Base-by-base conservation (phyloP, 2,329 filamentous ascomycete species). In the Aspergillus alliaceus region DNA sequence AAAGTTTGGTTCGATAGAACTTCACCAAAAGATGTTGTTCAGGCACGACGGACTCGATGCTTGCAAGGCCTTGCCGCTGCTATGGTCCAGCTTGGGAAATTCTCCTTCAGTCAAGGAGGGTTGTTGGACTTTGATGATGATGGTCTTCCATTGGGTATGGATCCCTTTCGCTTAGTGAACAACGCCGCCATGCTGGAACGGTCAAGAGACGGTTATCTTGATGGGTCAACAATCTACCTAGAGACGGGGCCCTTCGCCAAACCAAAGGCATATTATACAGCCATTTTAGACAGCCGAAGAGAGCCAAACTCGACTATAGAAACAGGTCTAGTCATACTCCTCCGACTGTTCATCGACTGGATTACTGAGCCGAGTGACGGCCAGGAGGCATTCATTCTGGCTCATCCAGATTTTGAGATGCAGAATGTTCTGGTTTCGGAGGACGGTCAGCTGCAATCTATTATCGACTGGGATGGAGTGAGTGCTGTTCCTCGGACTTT, bases 401-500 rank as follows among this genome's bases (percentile, higher is more conserved):
- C 66, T 4, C 71, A 72, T 53, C 65, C 69, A 1, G 65, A 72
- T 31, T 67, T 67, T 39, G 64, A 70, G 49, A 64, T 69, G 14
- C 65, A 72, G 32, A 73, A 73, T 47, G 59, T 74, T 48, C 57
- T 72, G 11, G 69, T 74, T 0, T 64, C 66, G 0, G 63, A 68
- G 20, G 60, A 67, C 0, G 69, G 71, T 15, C 53, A 64, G 20
- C 58, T 75, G 2, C 58, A 50, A 7, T 68, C 52, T 7, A 47
- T 73, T 5, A 69, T 73, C 24, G 70, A 71, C 57, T 73, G 69
- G 71, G 68, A 71, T 35, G 63, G 61, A 8, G 59, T 69, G 6
- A 54, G 50, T 15, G 56, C 61, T 6, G 58, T 64, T 14, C 68
- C 71, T 15, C 64, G 61, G 6, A 61, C 44, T 25, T 7, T 69